These are phyloP conservation scores for Tetraselmis chui DNA, from an alignment of 139 green algal species.

Conservation along the genomic window DNA sequence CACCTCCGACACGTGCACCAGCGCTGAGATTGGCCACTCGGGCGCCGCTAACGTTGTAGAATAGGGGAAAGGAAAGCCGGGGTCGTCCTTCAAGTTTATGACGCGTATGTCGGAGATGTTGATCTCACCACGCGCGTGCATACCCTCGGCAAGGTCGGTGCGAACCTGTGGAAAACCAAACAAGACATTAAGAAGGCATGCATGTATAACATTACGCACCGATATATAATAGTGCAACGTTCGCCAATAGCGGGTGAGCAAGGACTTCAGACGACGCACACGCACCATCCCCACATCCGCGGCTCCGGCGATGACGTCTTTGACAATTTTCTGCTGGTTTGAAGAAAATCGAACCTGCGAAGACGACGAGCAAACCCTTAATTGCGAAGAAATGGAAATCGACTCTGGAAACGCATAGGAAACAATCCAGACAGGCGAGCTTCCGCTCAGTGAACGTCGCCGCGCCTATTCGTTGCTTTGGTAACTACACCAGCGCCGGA, in stretches of 20 bases:
- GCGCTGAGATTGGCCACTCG: background rate
- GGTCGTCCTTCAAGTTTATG: background rate
- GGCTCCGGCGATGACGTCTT: background rate
- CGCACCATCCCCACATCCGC: background rate
- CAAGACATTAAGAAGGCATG: background rate
- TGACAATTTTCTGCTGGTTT: background rate
- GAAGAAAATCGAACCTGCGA: background rate
- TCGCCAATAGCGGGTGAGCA: background rate
- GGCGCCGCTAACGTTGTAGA: background rate
- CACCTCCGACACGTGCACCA: background rate
- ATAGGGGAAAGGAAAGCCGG: background rate
- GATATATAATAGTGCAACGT: background rate
- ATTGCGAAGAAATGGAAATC: too few relatives aligned
- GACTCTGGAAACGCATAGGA: too few relatives aligned
- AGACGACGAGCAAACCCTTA: background rate
- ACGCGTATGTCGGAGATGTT: background rate
- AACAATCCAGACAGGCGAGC: too few relatives aligned
- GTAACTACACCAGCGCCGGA: background rate
- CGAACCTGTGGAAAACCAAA: background rate
- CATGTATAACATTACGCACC: background rate
- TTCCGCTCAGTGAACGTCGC: too few relatives aligned
- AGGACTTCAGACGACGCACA: too few relatives aligned
- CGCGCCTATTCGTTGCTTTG: background rate
- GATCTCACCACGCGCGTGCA: background rate
- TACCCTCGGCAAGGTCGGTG: background rate